phyloP scores from a whole-genome alignment of 371 early-diverging fungal genomes.

The Syncephalastrum racemosum region DNA sequence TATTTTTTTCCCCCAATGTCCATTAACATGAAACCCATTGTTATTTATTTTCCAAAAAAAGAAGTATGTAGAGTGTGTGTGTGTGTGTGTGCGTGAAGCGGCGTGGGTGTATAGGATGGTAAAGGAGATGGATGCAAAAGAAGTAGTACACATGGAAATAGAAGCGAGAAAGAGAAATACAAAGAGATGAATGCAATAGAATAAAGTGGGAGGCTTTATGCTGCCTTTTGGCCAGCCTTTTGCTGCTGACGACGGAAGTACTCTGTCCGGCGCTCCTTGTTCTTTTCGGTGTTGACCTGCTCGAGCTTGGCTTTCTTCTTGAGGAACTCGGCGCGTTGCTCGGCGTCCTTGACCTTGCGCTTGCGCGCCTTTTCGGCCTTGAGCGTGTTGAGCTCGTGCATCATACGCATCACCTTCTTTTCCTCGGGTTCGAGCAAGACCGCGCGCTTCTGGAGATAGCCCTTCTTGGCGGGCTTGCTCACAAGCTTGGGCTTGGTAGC shows the following conservation, averaged over 20 bases:
- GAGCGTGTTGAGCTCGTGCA: slow-evolving; percentile 87
- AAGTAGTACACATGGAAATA: too few relatives aligned
- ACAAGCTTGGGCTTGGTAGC: slow-evolving; percentile 83
- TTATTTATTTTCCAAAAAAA: too few relatives aligned
- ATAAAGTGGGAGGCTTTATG: too few relatives aligned
- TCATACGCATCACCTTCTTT: slow-evolving; percentile 76
- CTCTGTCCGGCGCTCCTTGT: slow-evolving; percentile 46
- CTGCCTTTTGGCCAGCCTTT: too few relatives aligned
- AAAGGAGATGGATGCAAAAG: too few relatives aligned
- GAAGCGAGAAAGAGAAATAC: too few relatives aligned
- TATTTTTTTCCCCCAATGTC: too few relatives aligned
- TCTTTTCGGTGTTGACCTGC: slow-evolving; percentile 37
- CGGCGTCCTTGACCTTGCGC: slow-evolving; percentile 66
- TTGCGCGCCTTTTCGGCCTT: slow-evolving; percentile 81
- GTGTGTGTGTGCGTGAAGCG: too few relatives aligned
- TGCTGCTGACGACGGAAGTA: slow-evolving; percentile 30
- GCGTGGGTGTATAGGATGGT: too few relatives aligned
- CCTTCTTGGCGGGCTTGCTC: slow-evolving; percentile 47
- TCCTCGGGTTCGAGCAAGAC: slow-evolving; percentile 91
- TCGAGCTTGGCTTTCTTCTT: slow-evolving; percentile 66
- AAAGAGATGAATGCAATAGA: too few relatives aligned
- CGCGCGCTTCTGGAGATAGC: slow-evolving; percentile 71
- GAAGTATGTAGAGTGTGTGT: too few relatives aligned
- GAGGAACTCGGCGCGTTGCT: slow-evolving; percentile 39
- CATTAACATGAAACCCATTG: too few relatives aligned